Percentiles rank a stretch among this genome's conserved stretches.
These are phyloP conservation scores for Solanum habrochaites DNA, from an alignment of 257 asterid species.

Conservation along the genomic window DNA sequence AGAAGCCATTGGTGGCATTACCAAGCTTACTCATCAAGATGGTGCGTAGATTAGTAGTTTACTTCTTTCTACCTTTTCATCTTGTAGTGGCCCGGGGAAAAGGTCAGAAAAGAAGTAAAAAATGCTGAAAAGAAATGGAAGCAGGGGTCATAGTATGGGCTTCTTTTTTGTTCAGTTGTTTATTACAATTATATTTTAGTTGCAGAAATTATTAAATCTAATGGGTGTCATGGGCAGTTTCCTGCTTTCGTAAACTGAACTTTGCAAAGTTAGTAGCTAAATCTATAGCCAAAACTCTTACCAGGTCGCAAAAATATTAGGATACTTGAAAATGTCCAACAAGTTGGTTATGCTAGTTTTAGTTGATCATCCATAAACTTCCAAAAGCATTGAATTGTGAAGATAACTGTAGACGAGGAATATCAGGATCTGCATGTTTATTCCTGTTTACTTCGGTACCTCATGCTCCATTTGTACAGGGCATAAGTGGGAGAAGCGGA, in stretches of 20 bases:
- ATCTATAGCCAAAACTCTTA: not conserved
- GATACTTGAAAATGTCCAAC: not conserved
- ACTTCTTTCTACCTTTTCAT: not conserved
- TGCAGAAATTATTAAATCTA: not conserved
- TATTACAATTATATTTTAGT: not conserved
- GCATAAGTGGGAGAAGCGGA: not conserved
- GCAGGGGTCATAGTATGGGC: not conserved
- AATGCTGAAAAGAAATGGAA: not conserved
- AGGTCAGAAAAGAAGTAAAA: not conserved
- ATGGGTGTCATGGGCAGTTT: not conserved
- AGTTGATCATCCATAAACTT: not conserved
- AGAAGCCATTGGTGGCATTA: slow-evolving; percentile 98
- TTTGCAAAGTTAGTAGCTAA: too few relatives aligned
- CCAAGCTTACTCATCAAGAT: slow-evolving; percentile 85
- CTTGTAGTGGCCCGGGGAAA: not conserved
- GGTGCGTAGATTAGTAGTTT: slow-evolving; percentile 24
- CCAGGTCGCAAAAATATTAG: not conserved
- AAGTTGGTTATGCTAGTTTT: not conserved
- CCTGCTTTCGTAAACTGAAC: not conserved
- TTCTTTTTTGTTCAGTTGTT: not conserved
- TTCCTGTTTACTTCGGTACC: not conserved
- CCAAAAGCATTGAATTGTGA: not conserved
- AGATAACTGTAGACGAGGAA: not conserved
- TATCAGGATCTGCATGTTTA: not conserved
- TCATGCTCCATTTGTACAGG: not conserved